A percentile compares a stretch with the other conserved stretches of the same genome.
Evolutionary conservation across 805 yeast genomes (phyloP).

Genomic region (Metschnikowia kofuensis): DNA sequence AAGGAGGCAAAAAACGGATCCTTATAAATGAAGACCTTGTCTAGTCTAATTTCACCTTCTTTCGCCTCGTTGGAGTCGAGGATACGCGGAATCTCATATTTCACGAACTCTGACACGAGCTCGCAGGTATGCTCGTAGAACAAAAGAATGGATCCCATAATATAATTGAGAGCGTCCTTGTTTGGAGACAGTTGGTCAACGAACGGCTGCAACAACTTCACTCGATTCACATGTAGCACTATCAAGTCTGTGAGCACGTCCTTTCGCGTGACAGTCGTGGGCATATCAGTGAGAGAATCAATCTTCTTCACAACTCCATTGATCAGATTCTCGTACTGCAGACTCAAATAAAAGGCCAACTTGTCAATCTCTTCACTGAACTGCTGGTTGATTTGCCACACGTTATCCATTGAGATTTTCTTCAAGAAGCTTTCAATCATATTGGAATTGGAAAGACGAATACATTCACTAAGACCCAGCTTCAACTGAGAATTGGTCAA

Average conservation of each 20-base stretch:
- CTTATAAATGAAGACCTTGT: constrained; percentile 34
- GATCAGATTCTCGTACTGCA: constrained; percentile 14
- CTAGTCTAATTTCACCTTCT: constrained; percentile 20
- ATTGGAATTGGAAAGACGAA: constrained; percentile 47
- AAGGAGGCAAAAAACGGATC: constrained; percentile 50
- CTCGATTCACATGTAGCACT: constrained; percentile 47
- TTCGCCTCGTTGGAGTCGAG: constrained; percentile 7
- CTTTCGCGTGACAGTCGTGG: constrained; percentile 24
- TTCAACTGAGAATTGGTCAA: constrained; percentile 36
- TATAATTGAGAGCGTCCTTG: constrained; percentile 30
- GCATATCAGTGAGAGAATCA: constrained; percentile 21
- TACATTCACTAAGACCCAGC: constrained; percentile 49
- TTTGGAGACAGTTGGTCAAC: constrained; percentile 38
- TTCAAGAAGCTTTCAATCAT: constrained; percentile 51
- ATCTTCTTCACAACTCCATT: constrained; percentile 15
- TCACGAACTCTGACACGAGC: constrained; percentile 13
- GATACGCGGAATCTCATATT: constrained; percentile 11
- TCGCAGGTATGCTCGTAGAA: constrained; percentile 23
- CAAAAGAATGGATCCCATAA: constrained; percentile 30
- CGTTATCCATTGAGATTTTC: constrained; percentile 40
- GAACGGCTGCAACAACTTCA: constrained; percentile 52
- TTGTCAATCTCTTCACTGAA: constrained; percentile 42
- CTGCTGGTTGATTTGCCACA: constrained; percentile 37
- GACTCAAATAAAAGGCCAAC: constrained; percentile 26
- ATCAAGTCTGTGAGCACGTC: constrained; percentile 46